A percentile compares a stretch with the other conserved stretches of the same genome.
phyloP scores from a whole-genome alignment of 805 yeast genomes.

The Myxozyma monticola region DNA sequence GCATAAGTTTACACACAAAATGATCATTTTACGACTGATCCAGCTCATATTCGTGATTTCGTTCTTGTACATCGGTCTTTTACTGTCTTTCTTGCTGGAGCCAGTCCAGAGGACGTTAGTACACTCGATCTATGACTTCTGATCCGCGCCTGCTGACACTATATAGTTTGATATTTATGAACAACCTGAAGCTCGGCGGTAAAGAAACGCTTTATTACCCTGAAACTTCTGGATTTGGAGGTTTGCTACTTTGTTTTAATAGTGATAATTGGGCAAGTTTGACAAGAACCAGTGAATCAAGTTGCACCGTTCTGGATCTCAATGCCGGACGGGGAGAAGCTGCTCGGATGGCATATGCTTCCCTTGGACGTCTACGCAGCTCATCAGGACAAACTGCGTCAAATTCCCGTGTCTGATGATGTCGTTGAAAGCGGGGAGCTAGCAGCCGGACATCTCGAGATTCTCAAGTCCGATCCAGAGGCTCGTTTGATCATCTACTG shows the following conservation, averaged over 20 bases:
- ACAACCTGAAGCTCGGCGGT: slow-evolving; percentile 6
- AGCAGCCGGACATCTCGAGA: slow-evolving; percentile 10
- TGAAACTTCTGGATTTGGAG: slow-evolving; percentile 23
- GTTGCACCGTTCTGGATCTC: slow-evolving; percentile 27
- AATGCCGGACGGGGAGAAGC: slow-evolving; percentile 12
- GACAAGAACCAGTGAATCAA: slow-evolving; percentile 11
- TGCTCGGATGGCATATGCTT: slow-evolving; percentile 26
- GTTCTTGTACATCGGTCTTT: slow-evolving; percentile 1
- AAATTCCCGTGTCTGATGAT: slow-evolving; percentile 2
- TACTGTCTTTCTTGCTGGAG: slow-evolving; percentile 9
- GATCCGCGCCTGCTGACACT: neutral
- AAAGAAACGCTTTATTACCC: slow-evolving; percentile 19
- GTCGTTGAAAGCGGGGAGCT: slow-evolving; percentile 16
- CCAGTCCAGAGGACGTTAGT: slow-evolving; percentile 24
- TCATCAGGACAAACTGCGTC: slow-evolving; percentile 4
- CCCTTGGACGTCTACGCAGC: slow-evolving; percentile 18
- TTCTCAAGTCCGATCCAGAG: slow-evolving; percentile 18
- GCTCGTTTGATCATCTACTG: slow-evolving; percentile 23
- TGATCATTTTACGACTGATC: neutral
- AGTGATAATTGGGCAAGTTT: too few relatives aligned
- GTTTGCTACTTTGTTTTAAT: too few relatives aligned
- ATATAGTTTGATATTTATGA: slow-evolving; percentile 13
- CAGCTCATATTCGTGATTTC: neutral
- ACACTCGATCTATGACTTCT: neutral
- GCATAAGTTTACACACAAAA: too few relatives aligned